Evolutionary conservation across 148 eudicot species (phyloP), one percentile per base, ranked within the genome.

Genomic region (Vaccinium macrocarpon): DNA sequence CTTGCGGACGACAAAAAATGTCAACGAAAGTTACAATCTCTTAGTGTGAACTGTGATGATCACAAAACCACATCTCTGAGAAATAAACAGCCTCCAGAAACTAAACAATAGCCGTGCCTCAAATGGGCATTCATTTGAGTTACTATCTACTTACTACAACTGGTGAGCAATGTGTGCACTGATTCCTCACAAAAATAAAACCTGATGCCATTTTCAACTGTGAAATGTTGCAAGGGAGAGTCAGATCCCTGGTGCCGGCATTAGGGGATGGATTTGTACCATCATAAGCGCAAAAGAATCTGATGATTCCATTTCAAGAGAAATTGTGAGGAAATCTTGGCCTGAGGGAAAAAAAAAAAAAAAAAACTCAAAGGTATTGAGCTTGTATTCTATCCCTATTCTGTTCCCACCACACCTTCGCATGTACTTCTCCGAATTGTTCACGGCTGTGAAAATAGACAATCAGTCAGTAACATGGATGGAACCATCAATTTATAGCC

Each of bases 381-480:
- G 55, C 71, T 83, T 83, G 84, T 55, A 83, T 83, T 74, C 84
- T 83, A 50, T 83, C 84, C 80, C 84, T 73, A 42, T 83, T 83
- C 84, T 83, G 70, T 49, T 83, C 84, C 84, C 84, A 83, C 84
- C 84, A 83, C 14, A 14, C n/a, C 70, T 83, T 83, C 15, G 84
- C 84, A 38, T 83, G 52, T 29, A 42, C 80, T 66, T 83, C 84
- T 56, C 84, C 84, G 42, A 83, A 83, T 42, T 7, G 56, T 74
- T 83, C 84, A 4, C 84, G 84, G 80, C 84, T 83, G 84, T n/a
- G 42, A 55, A 83, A 19, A 56, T 19, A n/a, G 42, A 5, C 48
- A 1, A 75, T 14, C 21, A 35, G 18, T 64, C n/a, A 18, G 49
- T 19, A 56, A 19, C 19, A 19, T 16, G 13, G 8, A 46, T 48